Evolutionary conservation across 495 filamentous ascomycete species (phyloP).

Genomic region (Jackrogersella minutella): DNA sequence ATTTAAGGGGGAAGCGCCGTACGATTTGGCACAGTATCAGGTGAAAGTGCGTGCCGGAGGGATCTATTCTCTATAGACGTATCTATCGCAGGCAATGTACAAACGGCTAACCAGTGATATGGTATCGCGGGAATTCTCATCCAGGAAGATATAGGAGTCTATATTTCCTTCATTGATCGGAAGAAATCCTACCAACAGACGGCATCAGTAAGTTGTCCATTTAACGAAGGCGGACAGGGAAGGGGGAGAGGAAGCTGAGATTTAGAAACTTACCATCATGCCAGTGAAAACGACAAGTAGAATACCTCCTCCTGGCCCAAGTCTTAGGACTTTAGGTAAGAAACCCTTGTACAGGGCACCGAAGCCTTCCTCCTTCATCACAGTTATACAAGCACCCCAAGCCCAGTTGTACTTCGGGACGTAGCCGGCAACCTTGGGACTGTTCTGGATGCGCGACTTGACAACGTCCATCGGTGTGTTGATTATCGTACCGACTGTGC

Average conservation of each 20-base stretch:
- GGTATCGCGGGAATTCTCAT: background rate
- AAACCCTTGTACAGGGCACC: conserved; percentile 96
- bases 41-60: background rate
- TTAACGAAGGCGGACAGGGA: background rate
- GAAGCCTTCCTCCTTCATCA: conserved; percentile 94
- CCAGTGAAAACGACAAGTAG: conserved; percentile 39
- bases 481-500: conserved; percentile 89
- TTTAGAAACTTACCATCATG: conserved; percentile 26
- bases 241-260: background rate
- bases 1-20: background rate
- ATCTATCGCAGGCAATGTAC: conserved; percentile 25
- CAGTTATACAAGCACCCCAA: conserved; percentile 80
- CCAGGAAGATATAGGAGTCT: conserved; percentile 2
- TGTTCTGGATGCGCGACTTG: conserved; percentile 97
- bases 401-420: conserved; percentile 98
- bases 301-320: conserved; percentile 78
- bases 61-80: conserved; percentile 29
- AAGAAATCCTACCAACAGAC: conserved; percentile 30
- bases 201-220: background rate
- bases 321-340: conserved; percentile 88
- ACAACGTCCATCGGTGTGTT: conserved; percentile 99
- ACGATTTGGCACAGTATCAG: background rate
- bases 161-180: conserved; percentile 32
- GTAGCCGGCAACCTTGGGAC: conserved; percentile 76
- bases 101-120: conserved; percentile 12